phyloP scores from a whole-genome alignment of 2,329 filamentous ascomycete genomes.

The Emmonsiellopsis sp. region DNA sequence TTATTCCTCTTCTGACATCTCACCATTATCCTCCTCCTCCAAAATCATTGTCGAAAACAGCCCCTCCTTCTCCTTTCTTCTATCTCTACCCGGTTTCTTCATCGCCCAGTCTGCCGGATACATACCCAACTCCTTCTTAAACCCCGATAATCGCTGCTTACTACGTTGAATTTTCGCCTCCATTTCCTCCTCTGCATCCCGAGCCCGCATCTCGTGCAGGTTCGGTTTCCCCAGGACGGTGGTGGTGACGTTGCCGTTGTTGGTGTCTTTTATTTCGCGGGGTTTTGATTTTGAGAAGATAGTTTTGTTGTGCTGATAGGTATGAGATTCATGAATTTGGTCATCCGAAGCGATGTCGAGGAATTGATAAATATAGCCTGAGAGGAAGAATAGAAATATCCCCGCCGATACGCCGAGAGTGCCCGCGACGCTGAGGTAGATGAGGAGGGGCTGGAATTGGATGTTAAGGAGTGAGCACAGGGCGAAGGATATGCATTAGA shows the following conservation, averaged over 20 bases:
- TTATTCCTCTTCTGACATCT: background rate
- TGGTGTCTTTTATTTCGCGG: background rate
- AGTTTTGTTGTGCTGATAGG: background rate
- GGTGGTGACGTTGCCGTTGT: background rate
- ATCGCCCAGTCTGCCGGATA: background rate
- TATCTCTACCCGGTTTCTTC: background rate
- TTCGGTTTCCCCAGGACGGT: background rate
- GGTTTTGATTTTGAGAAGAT: background rate
- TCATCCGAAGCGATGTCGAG: background rate
- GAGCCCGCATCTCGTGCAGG: background rate
- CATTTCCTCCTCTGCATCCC: background rate
- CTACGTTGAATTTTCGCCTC: background rate
- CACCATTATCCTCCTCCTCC: background rate
- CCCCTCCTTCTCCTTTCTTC: background rate
- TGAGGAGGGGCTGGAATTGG: slow-evolving; percentile 30
- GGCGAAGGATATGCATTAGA: background rate
- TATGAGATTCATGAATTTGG: background rate
- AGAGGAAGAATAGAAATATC: slow-evolving; percentile 48
- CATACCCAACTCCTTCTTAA: background rate
- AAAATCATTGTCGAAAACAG: slow-evolving; percentile 2
- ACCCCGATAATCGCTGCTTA: background rate
- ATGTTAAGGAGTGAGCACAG: background rate
- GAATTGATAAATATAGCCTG: slow-evolving; percentile 24
- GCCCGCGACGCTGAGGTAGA: slow-evolving; percentile 56
- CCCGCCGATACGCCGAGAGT: slow-evolving; percentile 58